phyloP scores from a whole-genome alignment of 2,329 filamentous ascomycete genomes.

The Byssoonygena ceratinophila region DNA sequence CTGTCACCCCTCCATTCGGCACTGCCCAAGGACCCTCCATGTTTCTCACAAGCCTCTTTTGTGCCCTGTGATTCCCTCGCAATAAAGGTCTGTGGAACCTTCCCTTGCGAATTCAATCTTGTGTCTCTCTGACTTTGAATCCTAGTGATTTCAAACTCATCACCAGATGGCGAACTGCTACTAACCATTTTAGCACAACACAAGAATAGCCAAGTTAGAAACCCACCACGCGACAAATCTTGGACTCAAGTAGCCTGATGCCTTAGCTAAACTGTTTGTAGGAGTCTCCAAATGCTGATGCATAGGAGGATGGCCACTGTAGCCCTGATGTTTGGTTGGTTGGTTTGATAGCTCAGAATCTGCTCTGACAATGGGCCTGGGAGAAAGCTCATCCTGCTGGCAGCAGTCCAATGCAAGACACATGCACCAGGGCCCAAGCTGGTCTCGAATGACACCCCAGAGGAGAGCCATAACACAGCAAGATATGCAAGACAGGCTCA shows the following conservation, averaged over 20 bases:
- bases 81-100: neutral
- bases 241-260: no score
- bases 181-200: no score
- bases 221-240: no score
- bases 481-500: neutral
- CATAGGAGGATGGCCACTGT: neutral
- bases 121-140: no score
- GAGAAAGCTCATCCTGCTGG: neutral
- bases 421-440: neutral
- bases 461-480: neutral
- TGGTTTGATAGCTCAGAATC: neutral
- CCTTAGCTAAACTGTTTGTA: neutral
- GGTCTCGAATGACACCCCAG: neutral
- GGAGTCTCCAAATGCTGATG: neutral
- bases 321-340: neutral
- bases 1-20: neutral
- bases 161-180: no score
- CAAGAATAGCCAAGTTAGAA: no score
- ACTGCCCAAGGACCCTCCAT: neutral
- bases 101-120: neutral
- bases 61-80: neutral
- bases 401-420: neutral
- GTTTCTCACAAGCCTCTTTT: neutral
- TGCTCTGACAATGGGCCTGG: neutral
- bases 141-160: no score